Evolutionary conservation across 148 eudicot species (phyloP).

Genomic region (Tetragonia tetragonoides): DNA sequence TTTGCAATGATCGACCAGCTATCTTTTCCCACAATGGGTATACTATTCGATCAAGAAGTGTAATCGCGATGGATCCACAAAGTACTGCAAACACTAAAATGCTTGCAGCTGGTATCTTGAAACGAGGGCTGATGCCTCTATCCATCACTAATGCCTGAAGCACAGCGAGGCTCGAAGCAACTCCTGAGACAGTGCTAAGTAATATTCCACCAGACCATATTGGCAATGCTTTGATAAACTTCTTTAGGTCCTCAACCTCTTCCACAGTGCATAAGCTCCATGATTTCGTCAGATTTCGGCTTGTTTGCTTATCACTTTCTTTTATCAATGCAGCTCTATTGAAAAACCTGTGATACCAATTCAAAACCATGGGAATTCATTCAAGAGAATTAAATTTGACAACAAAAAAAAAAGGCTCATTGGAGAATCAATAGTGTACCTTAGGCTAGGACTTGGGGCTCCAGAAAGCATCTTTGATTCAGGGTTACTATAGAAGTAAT

Average conservation of each 20-base stretch:
- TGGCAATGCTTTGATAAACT: conserved; percentile 43
- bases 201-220: conserved; percentile 52
- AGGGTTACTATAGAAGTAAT: conserved; percentile 7
- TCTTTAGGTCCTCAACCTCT: conserved; percentile 48
- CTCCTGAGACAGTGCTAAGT: conserved; percentile 39
- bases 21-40: conserved; percentile 35
- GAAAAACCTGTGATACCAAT: conserved; percentile 24
- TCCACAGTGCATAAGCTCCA: conserved; percentile 43
- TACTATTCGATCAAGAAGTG: conserved; percentile 33
- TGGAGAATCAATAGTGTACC: conserved; percentile 18
- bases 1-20: conserved; percentile 12
- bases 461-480: background rate
- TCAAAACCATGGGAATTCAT: background rate
- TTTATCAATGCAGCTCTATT: conserved; percentile 35
- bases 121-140: conserved; percentile 24
- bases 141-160: conserved; percentile 58
- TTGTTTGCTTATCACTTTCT: conserved; percentile 3
- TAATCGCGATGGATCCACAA: conserved; percentile 27
- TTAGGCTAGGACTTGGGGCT: conserved; percentile 29
- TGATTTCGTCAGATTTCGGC: conserved; percentile 12
- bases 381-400: too few relatives aligned
- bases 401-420: background rate
- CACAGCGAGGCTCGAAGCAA: conserved; percentile 43
- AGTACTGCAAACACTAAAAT: conserved; percentile 32
- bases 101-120: conserved; percentile 36